Base-by-base conservation (phyloP, 441 rosid species). In the Sinapis alba region DNA sequence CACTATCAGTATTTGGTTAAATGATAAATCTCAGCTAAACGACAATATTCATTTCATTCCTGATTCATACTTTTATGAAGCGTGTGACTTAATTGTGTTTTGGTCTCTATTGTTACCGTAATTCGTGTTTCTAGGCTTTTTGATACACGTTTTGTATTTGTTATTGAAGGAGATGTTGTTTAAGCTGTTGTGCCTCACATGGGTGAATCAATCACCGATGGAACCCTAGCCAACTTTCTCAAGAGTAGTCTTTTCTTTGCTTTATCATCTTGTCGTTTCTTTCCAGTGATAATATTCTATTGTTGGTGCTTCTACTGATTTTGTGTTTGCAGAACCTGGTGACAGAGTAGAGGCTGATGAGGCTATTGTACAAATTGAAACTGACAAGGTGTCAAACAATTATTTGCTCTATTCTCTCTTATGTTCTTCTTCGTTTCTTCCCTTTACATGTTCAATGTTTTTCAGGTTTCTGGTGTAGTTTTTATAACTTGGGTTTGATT, bases 171-270 rank as follows among this genome's bases (percentile, higher is more conserved):
- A 57, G 97, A 95, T 87, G 71, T 82, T 63, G 90, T 91, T 77
- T 91, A 91, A 68, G 99, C 86, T 76, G 92, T 93, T 73, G 98
- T 91, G 61, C 98, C 99, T 72, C 88, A 84, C 77, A 94, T 94
- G 97, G 98, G 97, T 70, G 99, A 95, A 90, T 95, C 99, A 45
- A 93, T 95, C 78, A 88, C 92, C 12, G 99, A 95, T 86, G 99
- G 99, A 50, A 93, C 98, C 62, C 57, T 95, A 69, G 98, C 98
- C 30, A 86, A 20, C 69, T 90, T 95, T 78, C 84, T 95, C 81
- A 95, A 93, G 82, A 86, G 99, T 91, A 95, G 65, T 73, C 34
- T 69, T 73, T 69, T 70, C 32, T 9, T 53, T 63, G 66, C n/a
- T 65, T 47, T 47, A 15, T 47, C 19, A 47, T 16, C 20, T 47